A percentile compares a stretch with the other conserved stretches of the same genome.
Evolutionary conservation across 192 early-diverging fungal genomes (phyloP).

Genomic region (Backusella liffmaniae): DNA sequence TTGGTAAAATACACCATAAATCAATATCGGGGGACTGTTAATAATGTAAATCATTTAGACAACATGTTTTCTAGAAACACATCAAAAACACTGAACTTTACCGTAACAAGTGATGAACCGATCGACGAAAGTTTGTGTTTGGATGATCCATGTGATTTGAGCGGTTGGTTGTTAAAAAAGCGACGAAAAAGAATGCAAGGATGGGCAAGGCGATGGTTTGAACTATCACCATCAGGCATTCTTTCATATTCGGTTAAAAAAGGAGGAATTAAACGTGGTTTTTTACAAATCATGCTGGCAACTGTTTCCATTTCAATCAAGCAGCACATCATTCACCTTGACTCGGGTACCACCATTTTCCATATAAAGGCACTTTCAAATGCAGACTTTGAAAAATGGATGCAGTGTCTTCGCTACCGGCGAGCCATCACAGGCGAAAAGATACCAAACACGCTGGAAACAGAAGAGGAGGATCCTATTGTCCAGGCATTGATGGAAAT

Average conservation of each 20-base stretch:
- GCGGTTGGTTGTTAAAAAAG: slow-evolving; percentile 59
- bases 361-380: slow-evolving; percentile 77
- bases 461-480: not conserved
- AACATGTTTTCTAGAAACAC: slow-evolving; percentile 55
- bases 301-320: slow-evolving; percentile 65
- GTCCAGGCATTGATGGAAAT: not conserved
- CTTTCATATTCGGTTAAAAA: slow-evolving; percentile 77
- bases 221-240: slow-evolving; percentile 66
- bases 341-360: slow-evolving; percentile 79
- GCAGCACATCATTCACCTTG: slow-evolving; percentile 76
- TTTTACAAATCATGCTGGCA: slow-evolving; percentile 58
- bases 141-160: slow-evolving; percentile 37
- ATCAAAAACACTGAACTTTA: slow-evolving; percentile 50
- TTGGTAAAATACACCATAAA: slow-evolving; percentile 47
- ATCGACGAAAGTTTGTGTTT: slow-evolving; percentile 29
- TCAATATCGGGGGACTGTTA: too few relatives aligned
- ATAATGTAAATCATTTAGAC: slow-evolving; percentile 32
- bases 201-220: slow-evolving; percentile 88
- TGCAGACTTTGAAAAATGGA: slow-evolving; percentile 76
- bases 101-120: slow-evolving; percentile 41
- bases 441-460: not conserved
- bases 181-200: slow-evolving; percentile 69
- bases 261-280: slow-evolving; percentile 65
- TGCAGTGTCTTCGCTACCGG: slow-evolving; percentile 4
- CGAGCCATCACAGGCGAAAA: not conserved